A percentile compares a stretch with the other conserved stretches of the same genome.
Evolutionary conservation across 768 basidiomycete species (phyloP).

Genomic region (Omphalotus guepiniiformis): DNA sequence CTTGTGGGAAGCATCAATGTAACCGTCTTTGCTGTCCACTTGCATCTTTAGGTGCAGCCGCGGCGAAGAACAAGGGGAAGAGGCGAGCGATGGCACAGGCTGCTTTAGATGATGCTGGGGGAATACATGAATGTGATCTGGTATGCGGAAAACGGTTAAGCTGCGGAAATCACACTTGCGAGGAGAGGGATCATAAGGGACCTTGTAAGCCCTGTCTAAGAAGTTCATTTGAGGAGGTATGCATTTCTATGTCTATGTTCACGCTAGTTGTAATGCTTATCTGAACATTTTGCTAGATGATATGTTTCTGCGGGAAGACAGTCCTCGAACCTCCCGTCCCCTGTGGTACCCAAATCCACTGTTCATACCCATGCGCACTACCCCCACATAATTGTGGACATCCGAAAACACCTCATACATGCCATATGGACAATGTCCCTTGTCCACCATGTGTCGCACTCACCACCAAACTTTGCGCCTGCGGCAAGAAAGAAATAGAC

Average conservation of each 20-base stretch:
- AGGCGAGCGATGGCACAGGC: slow-evolving; percentile 32
- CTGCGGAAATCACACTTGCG: slow-evolving; percentile 80
- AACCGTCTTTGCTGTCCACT: slow-evolving; percentile 85
- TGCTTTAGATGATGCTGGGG: slow-evolving; percentile 50
- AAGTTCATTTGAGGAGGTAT: slow-evolving; percentile 89
- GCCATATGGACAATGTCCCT: slow-evolving; percentile 63
- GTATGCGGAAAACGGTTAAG: slow-evolving; percentile 67
- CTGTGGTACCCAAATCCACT: slow-evolving; percentile 78
- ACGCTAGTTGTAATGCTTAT: background rate
- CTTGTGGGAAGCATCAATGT: slow-evolving; percentile 88
- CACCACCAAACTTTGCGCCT: slow-evolving; percentile 77
- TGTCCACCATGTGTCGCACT: slow-evolving; percentile 92
- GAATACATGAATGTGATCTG: slow-evolving; percentile 81
- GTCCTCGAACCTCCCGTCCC: slow-evolving; percentile 84
- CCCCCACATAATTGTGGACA: slow-evolving; percentile 80
- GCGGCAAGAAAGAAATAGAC: slow-evolving; percentile 76
- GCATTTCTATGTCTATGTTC: slow-evolving; percentile 15
- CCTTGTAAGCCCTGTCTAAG: slow-evolving; percentile 79
- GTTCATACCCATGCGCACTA: slow-evolving; percentile 73
- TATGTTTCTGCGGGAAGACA: slow-evolving; percentile 85
- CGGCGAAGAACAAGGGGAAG: slow-evolving; percentile 61
- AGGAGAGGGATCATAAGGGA: slow-evolving; percentile 77
- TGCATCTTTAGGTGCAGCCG: slow-evolving; percentile 48
- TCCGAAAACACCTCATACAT: slow-evolving; percentile 67
- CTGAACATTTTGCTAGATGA: slow-evolving; percentile 39